Base-by-base conservation (phyloP, 2,329 filamentous ascomycete species). In the Zymoseptoria ardabiliae region DNA sequence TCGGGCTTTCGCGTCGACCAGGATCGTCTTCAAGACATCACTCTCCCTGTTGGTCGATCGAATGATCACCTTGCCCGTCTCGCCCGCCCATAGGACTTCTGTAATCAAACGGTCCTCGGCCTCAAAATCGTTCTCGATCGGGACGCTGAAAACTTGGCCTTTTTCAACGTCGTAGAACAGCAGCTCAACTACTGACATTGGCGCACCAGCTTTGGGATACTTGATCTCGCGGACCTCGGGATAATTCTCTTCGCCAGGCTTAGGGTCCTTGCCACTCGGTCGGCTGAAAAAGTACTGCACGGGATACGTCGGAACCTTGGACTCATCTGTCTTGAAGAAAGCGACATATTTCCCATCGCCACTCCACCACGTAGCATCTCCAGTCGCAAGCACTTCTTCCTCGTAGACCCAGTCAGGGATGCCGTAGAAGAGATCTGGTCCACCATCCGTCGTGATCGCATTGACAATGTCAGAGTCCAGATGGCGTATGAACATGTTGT, bases 341-440 rank as follows among this genome's bases (percentile, higher is more conserved):
- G 94, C 91, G 60, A 99, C 77, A 71, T 89, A 96, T 68, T 91
- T 88, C 55, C 92, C 94, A 72, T 95, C 90, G 41, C 87, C 82
- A 35, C 91, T 93, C 92, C 92, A 99, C 94, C 95, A 99, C 1
- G 92, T 95, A 4, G 90, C 93, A 62, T 84, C 90, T 66, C 90
- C 89, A 1, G 84, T 87, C 13, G 79, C 74, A 63, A 97, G 90
- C 2, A 96, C 90, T 73, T 96, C 91, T 68, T 88, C 85, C 71
- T 95, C 90, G 69, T 96, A 96, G 0, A 97, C 94, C 94, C 94
- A 99, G 73, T 99, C 95, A 0, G 94, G 94, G 20, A 97, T 85
- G 19, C 94, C 94, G 69, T 99, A 97, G 75, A 99, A 99, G 61
- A 94, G 85, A 67, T 97, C 86, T 0, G 85, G 79, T 0, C 93